These are phyloP conservation scores for Clavariopsis aquatica DNA, from an alignment of 495 filamentous ascomycete genomes.

Conservation along the genomic window DNA sequence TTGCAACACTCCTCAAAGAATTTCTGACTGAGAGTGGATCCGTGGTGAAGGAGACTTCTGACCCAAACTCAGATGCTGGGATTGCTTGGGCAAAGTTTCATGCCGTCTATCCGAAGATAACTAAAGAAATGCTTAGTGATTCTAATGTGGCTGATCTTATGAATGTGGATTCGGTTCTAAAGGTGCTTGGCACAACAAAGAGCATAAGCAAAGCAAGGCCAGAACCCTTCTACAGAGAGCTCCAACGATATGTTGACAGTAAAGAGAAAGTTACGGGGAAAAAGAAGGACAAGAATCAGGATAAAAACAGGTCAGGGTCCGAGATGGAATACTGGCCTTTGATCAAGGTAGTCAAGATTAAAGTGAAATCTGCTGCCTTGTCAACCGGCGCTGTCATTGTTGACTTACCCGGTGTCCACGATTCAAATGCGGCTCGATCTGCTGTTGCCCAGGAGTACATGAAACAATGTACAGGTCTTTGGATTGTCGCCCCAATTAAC, in stretches of 20 bases:
- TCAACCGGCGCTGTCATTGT: constrained; percentile 65
- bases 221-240: constrained; percentile 48
- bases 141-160: constrained; percentile 48
- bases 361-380: constrained; percentile 57
- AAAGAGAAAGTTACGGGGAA: constrained; percentile 51
- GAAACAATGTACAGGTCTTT: constrained; percentile 54
- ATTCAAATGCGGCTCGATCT: constrained; percentile 65
- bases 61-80: constrained; percentile 53
- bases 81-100: constrained; percentile 66
- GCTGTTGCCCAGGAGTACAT: constrained; percentile 64
- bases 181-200: constrained; percentile 53
- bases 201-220: constrained; percentile 47
- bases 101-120: constrained; percentile 62
- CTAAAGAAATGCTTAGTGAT: constrained; percentile 52
- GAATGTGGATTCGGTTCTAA: constrained; percentile 44
- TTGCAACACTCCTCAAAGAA: constrained; percentile 55
- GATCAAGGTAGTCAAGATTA: constrained; percentile 64
- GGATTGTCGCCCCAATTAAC: constrained; percentile 67
- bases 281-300: constrained; percentile 40
- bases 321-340: constrained; percentile 65
- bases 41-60: constrained; percentile 49
- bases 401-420: constrained; percentile 66
- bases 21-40: constrained; percentile 52
- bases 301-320: constrained; percentile 33
- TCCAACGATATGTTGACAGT: constrained; percentile 56